Base-by-base conservation (phyloP, 225 moss, liverwort and hornwort genomes). In the Straminergon stramineum region DNA sequence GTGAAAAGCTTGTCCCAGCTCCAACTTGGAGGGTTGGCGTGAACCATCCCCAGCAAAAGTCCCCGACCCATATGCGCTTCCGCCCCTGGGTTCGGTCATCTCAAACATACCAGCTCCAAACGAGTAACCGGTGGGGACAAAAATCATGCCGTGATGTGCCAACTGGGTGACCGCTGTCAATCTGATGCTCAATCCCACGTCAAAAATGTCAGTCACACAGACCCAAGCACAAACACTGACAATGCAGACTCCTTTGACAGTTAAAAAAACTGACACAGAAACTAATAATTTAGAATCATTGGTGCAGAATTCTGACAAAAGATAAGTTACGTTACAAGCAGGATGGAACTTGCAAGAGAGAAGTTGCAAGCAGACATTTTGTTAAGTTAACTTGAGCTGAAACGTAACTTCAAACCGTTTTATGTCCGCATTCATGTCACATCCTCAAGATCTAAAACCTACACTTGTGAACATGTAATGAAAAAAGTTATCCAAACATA, bases 141-240 rank as follows among this genome's bases (percentile, higher is more conserved):
- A 94, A 57, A 94, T 83, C 86, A 94, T 89, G 55, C 93, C 93
- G 56, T 94, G 93, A 82, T 94, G 93, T 5, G 89, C 26, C 89
- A 94, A 82, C 43, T 94, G 93, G 0, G 94, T 93, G 70, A 93
- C 84, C 52, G 94, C 93, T 48, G 93, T 93, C 90, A 94, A 90
- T 34, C 93, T 94, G 93, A 21, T 84, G n/a, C 52, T 15, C 84
- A 12, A 53, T 7, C 53, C 81, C 66, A 68, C 14, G 52, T 1
- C 41, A 10, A 45, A 43, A 58, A 17, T 27, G 65, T 79, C 53
- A 89, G 32, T 61, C 60, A 37, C 35, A 58, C 11, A 52, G 19
- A 51, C 31, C n/a, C 45, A 48, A 57, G 57, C 57, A 23, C 57
- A 17, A 58, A 58, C 6, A 80, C 79, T 80, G 58, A 39, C 17